phyloP scores from a whole-genome alignment of 2,329 filamentous ascomycete species.

The Botrytis tulipae region DNA sequence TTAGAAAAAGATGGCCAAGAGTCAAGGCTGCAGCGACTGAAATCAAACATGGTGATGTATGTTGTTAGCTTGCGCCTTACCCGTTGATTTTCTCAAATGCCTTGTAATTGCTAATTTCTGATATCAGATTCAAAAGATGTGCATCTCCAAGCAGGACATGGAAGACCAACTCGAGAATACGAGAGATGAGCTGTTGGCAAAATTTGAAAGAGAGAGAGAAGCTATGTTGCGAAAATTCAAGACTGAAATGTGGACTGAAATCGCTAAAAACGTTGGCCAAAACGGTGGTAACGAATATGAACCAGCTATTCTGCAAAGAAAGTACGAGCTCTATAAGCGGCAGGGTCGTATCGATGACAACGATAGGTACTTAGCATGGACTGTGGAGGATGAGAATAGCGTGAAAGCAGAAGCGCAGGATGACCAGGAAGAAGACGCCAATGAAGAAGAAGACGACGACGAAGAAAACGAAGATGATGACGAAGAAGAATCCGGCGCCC shows the following conservation, averaged over 20 bases:
- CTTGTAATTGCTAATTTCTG: neutral
- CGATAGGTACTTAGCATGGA: neutral
- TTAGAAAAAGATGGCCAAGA: neutral
- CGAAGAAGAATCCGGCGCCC: neutral
- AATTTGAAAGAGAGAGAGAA: neutral
- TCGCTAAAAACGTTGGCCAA: neutral
- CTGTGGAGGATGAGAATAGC: neutral
- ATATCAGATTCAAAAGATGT: constrained; percentile 5
- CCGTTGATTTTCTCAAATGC: too few relatives aligned
- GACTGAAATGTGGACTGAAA: neutral
- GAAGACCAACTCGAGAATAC: neutral
- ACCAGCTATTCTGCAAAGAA: neutral
- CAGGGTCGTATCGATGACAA: neutral
- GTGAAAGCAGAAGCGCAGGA: neutral
- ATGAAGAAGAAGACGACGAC: neutral
- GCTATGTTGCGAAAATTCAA: neutral
- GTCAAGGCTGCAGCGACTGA: neutral
- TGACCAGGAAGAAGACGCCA: neutral
- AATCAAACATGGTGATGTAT: neutral
- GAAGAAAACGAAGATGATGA: neutral
- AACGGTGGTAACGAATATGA: constrained; percentile 2
- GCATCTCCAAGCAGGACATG: neutral
- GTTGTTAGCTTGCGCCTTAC: too few relatives aligned
- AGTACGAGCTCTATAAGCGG: neutral
- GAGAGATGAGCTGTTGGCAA: neutral